Evolutionary conservation across 2,329 filamentous ascomycete species (phyloP).

Genomic region (Nothophaeocryptopus gaeumannii): DNA sequence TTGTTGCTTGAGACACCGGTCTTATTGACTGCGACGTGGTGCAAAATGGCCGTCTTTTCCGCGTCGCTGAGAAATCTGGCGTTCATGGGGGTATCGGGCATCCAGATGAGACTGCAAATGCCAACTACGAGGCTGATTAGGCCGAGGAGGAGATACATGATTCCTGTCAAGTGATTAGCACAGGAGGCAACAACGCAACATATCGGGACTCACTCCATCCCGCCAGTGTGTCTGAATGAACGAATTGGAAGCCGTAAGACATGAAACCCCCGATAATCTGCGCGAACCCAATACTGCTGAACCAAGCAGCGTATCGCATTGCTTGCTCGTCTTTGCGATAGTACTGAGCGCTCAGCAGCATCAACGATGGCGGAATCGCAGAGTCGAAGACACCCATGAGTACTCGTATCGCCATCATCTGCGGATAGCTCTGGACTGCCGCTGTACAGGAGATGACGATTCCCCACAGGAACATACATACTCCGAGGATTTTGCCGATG

Average conservation of each 20-base stretch:
- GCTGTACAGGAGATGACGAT: constrained; percentile 16
- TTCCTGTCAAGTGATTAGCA: constrained; percentile 11
- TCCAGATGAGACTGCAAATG: constrained; percentile 29
- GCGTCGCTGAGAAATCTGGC: constrained; percentile 26
- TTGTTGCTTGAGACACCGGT: constrained; percentile 30
- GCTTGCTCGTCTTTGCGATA: constrained; percentile 55
- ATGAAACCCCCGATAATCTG: constrained; percentile 56
- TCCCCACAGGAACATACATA: constrained; percentile 14
- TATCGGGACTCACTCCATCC: constrained; percentile 18
- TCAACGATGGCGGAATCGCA: constrained; percentile 12
- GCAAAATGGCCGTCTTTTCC: constrained; percentile 46
- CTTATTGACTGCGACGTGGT: constrained; percentile 45
- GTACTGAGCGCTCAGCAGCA: constrained; percentile 26
- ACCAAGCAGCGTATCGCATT: constrained; percentile 62
- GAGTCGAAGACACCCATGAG: constrained; percentile 20
- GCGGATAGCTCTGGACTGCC: constrained; percentile 24
- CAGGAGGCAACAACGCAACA: not conserved
- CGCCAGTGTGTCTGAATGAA: constrained; percentile 3
- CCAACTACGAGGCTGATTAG: constrained; percentile 41
- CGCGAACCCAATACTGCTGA: constrained; percentile 58
- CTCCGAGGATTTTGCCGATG: constrained; percentile 30
- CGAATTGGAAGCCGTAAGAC: constrained; percentile 57
- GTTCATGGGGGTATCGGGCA: constrained; percentile 34
- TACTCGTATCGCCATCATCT: constrained; percentile 17
- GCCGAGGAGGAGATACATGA: constrained; percentile 45